phyloP scores from a whole-genome alignment of 2,329 filamentous ascomycete species.

The Dactylellina leptospora region DNA sequence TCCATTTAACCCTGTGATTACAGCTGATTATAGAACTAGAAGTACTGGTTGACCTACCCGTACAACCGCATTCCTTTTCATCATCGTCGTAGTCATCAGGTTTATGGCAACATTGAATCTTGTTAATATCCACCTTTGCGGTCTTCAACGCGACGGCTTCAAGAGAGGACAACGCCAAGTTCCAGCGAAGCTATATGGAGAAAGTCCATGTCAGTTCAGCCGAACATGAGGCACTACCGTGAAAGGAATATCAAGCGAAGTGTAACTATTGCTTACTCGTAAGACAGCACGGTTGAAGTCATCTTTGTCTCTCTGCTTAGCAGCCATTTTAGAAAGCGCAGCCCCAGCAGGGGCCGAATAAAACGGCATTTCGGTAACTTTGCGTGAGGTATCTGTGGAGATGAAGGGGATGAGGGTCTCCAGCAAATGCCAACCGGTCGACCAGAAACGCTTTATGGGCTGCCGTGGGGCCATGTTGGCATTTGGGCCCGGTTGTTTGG shows the following conservation, averaged over 20 bases:
- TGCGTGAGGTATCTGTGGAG: slow-evolving; percentile 21
- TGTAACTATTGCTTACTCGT: slow-evolving; percentile 12
- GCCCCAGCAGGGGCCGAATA: slow-evolving; percentile 5
- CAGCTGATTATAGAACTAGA: not conserved
- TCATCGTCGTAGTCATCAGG: not conserved
- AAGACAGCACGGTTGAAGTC: not conserved
- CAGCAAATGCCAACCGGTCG: too few relatives aligned
- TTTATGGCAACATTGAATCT: slow-evolving; percentile 30
- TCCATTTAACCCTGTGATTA: too few relatives aligned
- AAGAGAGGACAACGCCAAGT: not conserved
- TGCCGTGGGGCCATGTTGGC: too few relatives aligned
- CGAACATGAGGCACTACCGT: not conserved
- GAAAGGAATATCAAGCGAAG: not conserved
- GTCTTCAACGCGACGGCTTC: slow-evolving; percentile 11
- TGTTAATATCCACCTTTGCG: not conserved
- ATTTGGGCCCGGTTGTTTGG: too few relatives aligned
- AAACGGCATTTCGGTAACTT: not conserved
- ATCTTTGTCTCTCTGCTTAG: slow-evolving; percentile 9
- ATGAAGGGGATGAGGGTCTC: slow-evolving; percentile 22
- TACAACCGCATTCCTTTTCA: slow-evolving; percentile 13
- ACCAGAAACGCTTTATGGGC: too few relatives aligned
- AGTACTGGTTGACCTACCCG: slow-evolving; percentile 11
- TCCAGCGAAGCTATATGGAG: slow-evolving; percentile 23
- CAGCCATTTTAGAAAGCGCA: slow-evolving; percentile 17
- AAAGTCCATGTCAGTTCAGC: not conserved